Base-by-base conservation (phyloP, 129 eudicot species). In the Flaveria brownii region DNA sequence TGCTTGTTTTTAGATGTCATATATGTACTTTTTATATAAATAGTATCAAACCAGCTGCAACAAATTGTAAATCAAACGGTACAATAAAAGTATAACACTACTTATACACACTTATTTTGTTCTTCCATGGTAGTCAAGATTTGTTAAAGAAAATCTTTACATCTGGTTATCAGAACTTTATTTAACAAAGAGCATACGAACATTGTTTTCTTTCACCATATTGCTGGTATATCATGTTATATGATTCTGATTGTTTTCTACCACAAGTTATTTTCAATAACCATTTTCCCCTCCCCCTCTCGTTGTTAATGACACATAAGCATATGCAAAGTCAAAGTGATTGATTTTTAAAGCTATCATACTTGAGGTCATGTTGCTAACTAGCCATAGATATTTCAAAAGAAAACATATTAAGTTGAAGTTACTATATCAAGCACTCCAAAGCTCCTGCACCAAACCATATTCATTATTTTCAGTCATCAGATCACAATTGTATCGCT, bases 291-390 rank as follows among this genome's bases (percentile, higher is more conserved):
- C 14, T 7, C 49, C 49, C 9, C 49, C 6, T 8, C 3, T 1
- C 43, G 11, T 41, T 12, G 4, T 52, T 12, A 14, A 7, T 71
- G 64, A 71, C 64, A 60, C n/a, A 3, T 26, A 26, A n/a, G 14
- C 52, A 26, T 51, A 71, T 74, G 71, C 55, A 50, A 50, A 50
- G 55, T 50, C 22, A 26, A 11, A 62, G n/a, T 18, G 71, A 63
- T 63, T 11, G 16, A n/a, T 46, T 64, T 45, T 62, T 2, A 62
- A 50, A 74, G 23, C 26, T 52, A 60, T 55, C 46, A 61, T 74
- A 26, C 18, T 45, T 33, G 62, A 6, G 30, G 22, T 75, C 49
- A 47, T 0, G 51, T 75, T 75, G 63, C 49, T 12, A 26, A 49
- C 39, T 49, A 63, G 41, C 72, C 62, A 63, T 30, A 59, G 49